Base-by-base conservation (phyloP, 805 yeast genomes). In the Middelhovenomyces tepae region DNA sequence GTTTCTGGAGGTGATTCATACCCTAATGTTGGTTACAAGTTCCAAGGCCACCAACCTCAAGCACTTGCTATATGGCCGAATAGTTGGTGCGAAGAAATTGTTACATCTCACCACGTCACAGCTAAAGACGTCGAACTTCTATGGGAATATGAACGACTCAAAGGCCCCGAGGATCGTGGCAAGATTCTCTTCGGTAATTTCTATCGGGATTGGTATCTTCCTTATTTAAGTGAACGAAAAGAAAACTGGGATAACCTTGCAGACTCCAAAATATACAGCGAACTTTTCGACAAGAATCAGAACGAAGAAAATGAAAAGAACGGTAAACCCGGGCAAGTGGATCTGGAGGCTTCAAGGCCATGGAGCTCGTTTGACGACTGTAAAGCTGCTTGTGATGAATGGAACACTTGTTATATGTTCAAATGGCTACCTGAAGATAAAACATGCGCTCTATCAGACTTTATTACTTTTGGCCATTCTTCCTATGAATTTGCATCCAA, bases 21-120 rank as follows among this genome's bases (percentile, higher is more conserved):
- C 21, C 43, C 43, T 3, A 8, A 34, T 14, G 35, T 28, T 7
- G 27, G 32, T 8, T 31, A 31, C 11, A 34, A 34, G 20, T 30
- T 38, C 24, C 22, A 26, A 9, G 47, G 46, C n/a, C 42, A 50
- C 46, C 9, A 22, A 37, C n/a, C 32, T 35, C 17, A 22, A 26
- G 34, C 32, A 8, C 35, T 45, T 23, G 33, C 33, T 13, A 28
- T 38, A 16, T 29, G 15, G 23, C 30, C 30, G 20, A 43, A 26
- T 18, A 39, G 35, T 31, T 52, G 48, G 60, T 59, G 63, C 35
- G 31, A 33, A 16, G 50, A 57, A 16, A 34, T 57, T 16, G 40
- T 49, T 8, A 38, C 56, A 1, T 54, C 56, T 41, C 63, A 60
- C 35, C 59, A 57, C 30, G 29, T 50, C 9, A 26, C 32, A 9